A percentile compares a stretch with the other conserved stretches of the same genome.
These are phyloP conservation scores for Kuraishia piskuri DNA, from an alignment of 805 yeast genomes.

Conservation along the genomic window DNA sequence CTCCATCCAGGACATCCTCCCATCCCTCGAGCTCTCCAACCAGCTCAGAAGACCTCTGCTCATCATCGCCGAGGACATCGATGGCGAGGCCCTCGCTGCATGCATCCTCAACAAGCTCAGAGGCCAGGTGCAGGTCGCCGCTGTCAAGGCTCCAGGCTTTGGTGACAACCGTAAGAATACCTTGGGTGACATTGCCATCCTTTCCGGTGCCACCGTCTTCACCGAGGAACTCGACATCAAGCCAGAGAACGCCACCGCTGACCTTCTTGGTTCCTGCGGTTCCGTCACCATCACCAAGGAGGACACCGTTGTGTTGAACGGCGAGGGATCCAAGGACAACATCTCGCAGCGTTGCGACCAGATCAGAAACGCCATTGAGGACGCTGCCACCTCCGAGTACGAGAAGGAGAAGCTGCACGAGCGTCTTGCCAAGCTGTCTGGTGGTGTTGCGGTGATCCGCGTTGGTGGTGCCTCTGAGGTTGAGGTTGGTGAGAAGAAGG, in stretches of 20 bases:
- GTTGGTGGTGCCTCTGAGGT: constrained; percentile 97
- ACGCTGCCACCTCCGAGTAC: constrained; percentile 73
- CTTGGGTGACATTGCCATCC: constrained; percentile 88
- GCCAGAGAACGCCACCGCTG: constrained; percentile 90
- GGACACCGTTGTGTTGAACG: constrained; percentile 90
- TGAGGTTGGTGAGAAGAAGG: constrained; percentile 99
- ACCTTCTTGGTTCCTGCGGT: constrained; percentile 85
- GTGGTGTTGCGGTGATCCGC: constrained; percentile 97
- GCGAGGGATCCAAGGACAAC: constrained; percentile 79
- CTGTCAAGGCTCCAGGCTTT: constrained; percentile 97
- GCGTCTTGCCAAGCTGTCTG: constrained; percentile 92
- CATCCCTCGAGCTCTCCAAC: constrained; percentile 88
- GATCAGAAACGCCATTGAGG: constrained; percentile 74
- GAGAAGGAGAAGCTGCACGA: constrained; percentile 96
- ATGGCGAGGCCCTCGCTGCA: constrained; percentile 98
- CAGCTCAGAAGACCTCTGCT: constrained; percentile 88
- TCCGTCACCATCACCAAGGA: constrained; percentile 90
- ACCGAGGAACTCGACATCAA: constrained; percentile 93
- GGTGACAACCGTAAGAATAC: constrained; percentile 98
- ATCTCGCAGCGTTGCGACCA: constrained; percentile 87
- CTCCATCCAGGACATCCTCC: constrained; percentile 83
- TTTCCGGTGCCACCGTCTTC: constrained; percentile 87
- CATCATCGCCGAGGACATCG: constrained; percentile 91
- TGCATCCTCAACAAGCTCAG: constrained; percentile 94
- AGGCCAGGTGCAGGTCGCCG: constrained; percentile 96